phyloP scores from a whole-genome alignment of 768 basidiomycete genomes.

The Amanita thiersii region DNA sequence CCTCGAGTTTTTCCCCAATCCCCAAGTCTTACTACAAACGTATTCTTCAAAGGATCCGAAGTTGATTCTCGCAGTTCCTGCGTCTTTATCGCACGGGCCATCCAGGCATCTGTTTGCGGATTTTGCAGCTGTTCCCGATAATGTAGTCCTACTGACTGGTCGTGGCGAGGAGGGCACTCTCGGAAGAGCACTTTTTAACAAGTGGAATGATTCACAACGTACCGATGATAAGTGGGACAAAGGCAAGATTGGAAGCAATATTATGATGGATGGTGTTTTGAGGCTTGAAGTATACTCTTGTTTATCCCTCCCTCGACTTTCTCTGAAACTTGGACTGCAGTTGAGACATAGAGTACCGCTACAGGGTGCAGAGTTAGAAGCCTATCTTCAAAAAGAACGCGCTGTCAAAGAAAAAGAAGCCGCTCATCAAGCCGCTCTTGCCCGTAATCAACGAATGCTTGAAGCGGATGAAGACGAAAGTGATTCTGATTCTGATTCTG shows the following conservation, averaged over 20 bases:
- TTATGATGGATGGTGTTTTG: conserved; percentile 72
- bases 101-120: conserved; percentile 81
- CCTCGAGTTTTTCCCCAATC: conserved; percentile 86
- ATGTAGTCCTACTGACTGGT: conserved; percentile 81
- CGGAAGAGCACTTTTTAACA: conserved; percentile 68
- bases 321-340: conserved; percentile 25
- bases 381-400: conserved; percentile 67
- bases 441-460: conserved; percentile 78
- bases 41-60: conserved; percentile 89
- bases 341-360: conserved; percentile 88
- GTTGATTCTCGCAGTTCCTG: conserved; percentile 88
- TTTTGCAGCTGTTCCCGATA: conserved; percentile 76
- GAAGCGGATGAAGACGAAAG: conserved; percentile 92
- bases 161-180: conserved; percentile 78
- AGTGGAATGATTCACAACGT: conserved; percentile 82
- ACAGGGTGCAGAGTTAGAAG: conserved; percentile 82
- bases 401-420: conserved; percentile 75
- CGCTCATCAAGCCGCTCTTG: conserved; percentile 77
- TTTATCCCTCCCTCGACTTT: background rate
- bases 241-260: conserved; percentile 79
- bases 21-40: conserved; percentile 69
- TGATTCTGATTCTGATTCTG: conserved; percentile 68
- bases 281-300: conserved; percentile 47
- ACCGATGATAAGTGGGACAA: conserved; percentile 80
- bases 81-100: conserved; percentile 87